A percentile compares a stretch with the other conserved stretches of the same genome.
Conservation (phyloP, 2,329 filamentous ascomycete genomes). For the Colletotrichum salicis region DNA sequence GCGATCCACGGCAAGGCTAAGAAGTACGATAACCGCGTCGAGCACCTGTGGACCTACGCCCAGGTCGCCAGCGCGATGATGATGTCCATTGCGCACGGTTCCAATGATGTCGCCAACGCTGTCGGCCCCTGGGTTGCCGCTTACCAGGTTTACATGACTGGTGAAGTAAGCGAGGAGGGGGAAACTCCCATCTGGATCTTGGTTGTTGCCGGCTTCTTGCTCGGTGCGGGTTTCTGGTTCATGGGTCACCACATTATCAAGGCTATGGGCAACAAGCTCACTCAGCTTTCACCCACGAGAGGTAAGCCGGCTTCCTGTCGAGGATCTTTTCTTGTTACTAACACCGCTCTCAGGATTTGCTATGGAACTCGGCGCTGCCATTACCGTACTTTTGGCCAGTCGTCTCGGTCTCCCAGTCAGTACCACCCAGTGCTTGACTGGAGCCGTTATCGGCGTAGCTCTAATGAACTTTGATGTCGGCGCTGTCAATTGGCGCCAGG, state of each 20-base stretch:
- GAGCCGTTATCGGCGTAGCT: conserved; percentile 40
- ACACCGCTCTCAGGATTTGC: conserved; percentile 14
- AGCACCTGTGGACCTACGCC: conserved; percentile 58
- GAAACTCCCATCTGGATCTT: conserved; percentile 52
- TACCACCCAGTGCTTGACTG: conserved; percentile 43
- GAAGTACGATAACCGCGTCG: conserved; percentile 56
- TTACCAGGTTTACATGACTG: conserved; percentile 48
- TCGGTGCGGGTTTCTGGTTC: conserved; percentile 53
- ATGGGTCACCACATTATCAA: conserved; percentile 53
- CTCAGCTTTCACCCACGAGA: conserved; percentile 49
- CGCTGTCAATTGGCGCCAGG: conserved; percentile 41
- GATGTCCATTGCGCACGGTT: conserved; percentile 56
- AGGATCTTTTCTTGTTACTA: not conserved
- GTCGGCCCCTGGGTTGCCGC: conserved; percentile 52
- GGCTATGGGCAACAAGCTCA: conserved; percentile 53
- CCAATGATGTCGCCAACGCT: conserved; percentile 55
- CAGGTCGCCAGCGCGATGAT: conserved; percentile 53
- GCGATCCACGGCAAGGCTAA: conserved; percentile 45
- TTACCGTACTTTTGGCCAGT: conserved; percentile 42
- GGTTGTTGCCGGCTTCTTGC: conserved; percentile 47
- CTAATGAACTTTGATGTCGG: conserved; percentile 39
- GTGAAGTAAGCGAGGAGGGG: conserved; percentile 43
- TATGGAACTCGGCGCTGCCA: conserved; percentile 53
- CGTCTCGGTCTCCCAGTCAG: conserved; percentile 40
- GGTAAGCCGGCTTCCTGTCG: conserved; percentile 29